Evolutionary conservation across 225 moss, liverwort and hornwort genomes (phyloP).

Genomic region (Polytrichum commune): DNA sequence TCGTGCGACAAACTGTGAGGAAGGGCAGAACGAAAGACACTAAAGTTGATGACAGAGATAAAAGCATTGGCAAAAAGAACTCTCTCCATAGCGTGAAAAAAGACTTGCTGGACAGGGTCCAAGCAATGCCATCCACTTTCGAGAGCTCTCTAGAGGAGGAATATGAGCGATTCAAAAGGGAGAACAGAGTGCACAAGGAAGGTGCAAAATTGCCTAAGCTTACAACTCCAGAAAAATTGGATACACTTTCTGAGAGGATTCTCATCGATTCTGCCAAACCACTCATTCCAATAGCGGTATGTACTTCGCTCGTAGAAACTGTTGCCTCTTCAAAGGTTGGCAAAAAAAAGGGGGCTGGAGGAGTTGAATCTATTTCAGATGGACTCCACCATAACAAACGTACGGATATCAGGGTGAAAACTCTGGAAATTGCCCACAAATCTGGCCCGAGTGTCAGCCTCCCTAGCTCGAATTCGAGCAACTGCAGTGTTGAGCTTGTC

Average conservation of each 20-base stretch:
- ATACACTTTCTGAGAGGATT: neutral
- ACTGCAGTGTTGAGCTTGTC: neutral
- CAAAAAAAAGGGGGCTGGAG: neutral
- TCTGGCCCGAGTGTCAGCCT: neutral
- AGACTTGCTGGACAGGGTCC: neutral
- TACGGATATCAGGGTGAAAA: neutral
- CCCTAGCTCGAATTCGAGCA: neutral
- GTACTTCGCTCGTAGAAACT: neutral
- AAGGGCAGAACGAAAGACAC: conserved; percentile 13
- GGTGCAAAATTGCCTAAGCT: neutral
- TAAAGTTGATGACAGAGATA: neutral
- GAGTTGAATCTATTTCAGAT: conserved; percentile 5
- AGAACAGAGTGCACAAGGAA: neutral
- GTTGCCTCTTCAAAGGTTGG: neutral
- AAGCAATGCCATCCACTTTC: conserved; percentile 3
- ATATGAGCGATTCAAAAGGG: conserved; percentile 14
- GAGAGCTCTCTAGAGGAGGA: conserved; percentile 17
- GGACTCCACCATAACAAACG: neutral
- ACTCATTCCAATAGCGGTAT: neutral
- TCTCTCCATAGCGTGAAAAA: neutral
- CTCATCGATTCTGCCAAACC: neutral
- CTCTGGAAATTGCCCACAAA: neutral
- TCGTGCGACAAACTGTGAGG: conserved; percentile 12
- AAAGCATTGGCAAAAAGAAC: neutral
- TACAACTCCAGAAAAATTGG: neutral